phyloP scores from a whole-genome alignment of 2,329 filamentous ascomycete species.

The Aureobasidium mangrovei region DNA sequence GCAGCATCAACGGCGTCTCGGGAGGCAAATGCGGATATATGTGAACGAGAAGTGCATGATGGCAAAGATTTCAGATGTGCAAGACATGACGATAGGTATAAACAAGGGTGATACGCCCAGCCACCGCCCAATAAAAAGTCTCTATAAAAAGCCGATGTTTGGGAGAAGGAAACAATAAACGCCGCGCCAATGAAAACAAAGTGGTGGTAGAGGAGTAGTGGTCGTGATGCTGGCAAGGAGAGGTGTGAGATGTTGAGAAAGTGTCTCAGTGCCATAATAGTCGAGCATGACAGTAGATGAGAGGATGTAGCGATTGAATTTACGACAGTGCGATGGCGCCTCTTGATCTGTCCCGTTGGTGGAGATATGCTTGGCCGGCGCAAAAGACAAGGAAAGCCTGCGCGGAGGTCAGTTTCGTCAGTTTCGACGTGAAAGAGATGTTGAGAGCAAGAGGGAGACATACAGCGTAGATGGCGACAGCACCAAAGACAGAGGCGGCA shows the following conservation, averaged over 20 bases:
- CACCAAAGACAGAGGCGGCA: slow-evolving; percentile 75
- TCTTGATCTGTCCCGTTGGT: slow-evolving; percentile 71
- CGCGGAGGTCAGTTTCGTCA: slow-evolving; percentile 9
- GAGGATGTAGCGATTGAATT: slow-evolving; percentile 6
- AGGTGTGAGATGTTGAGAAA: no score
- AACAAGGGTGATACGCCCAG: slow-evolving; percentile 1
- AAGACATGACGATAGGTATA: slow-evolving; percentile 6
- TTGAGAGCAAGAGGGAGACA: slow-evolving; percentile 30
- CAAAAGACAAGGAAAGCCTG: slow-evolving; percentile 89
- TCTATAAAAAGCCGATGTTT: background rate
- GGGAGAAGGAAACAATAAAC: background rate
- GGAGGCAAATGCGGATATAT: background rate
- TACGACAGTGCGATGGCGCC: slow-evolving; percentile 71
- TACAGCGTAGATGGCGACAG: slow-evolving; percentile 84
- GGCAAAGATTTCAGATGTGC: background rate
- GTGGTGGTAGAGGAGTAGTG: background rate
- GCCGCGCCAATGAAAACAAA: slow-evolving; percentile 6
- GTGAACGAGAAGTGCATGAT: background rate
- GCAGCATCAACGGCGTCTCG: background rate
- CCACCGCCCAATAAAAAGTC: background rate
- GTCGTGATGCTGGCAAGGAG: background rate
- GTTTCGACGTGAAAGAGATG: background rate
- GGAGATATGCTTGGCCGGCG: slow-evolving; percentile 77
- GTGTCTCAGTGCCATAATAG: no score
- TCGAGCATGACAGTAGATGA: background rate